These are phyloP conservation scores for Fusarium mundagurra DNA, from an alignment of 2,329 filamentous ascomycete species.

Conservation along the genomic window DNA sequence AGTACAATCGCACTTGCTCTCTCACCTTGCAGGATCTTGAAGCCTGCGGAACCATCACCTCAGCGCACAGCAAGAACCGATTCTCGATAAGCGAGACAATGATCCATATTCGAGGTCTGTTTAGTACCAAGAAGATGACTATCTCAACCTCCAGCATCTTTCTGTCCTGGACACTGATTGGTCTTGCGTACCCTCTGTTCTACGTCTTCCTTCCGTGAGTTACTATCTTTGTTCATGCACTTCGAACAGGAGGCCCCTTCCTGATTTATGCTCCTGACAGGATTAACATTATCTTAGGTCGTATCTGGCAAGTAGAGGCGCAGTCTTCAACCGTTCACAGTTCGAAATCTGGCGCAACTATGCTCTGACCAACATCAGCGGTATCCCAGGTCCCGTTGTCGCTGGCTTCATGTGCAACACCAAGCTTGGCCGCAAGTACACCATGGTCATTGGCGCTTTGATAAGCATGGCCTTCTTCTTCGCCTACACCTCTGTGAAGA, in stretches of 20 bases:
- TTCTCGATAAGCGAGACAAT: constrained; percentile 46
- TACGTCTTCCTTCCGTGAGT: constrained; percentile 75
- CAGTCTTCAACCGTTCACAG: background rate
- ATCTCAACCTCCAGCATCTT: constrained; percentile 15
- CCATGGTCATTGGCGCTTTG: constrained; percentile 15
- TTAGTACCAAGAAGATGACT: constrained; percentile 8
- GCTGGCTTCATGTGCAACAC: constrained; percentile 70
- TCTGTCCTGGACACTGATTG: constrained; percentile 61
- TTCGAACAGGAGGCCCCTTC: background rate
- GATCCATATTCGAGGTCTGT: constrained; percentile 5
- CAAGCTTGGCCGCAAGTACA: constrained; percentile 18
- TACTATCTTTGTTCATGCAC: background rate
- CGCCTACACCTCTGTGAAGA: constrained; percentile 12
- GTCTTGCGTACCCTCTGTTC: constrained; percentile 78
- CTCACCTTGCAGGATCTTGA: background rate
- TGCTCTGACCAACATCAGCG: constrained; percentile 70
- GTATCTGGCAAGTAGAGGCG: constrained; percentile 58
- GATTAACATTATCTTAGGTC: constrained; percentile 41
- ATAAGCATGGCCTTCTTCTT: constrained; percentile 17
- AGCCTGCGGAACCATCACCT: constrained; percentile 9
- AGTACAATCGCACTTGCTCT: constrained; percentile 6
- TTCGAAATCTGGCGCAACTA: constrained; percentile 21
- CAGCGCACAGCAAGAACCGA: constrained; percentile 48
- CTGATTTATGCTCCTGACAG: too few species aligned
- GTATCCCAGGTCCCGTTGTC: constrained; percentile 75